Conservation (phyloP, 106 monocot genomes). For the Platanthera guangdongensis region DNA sequence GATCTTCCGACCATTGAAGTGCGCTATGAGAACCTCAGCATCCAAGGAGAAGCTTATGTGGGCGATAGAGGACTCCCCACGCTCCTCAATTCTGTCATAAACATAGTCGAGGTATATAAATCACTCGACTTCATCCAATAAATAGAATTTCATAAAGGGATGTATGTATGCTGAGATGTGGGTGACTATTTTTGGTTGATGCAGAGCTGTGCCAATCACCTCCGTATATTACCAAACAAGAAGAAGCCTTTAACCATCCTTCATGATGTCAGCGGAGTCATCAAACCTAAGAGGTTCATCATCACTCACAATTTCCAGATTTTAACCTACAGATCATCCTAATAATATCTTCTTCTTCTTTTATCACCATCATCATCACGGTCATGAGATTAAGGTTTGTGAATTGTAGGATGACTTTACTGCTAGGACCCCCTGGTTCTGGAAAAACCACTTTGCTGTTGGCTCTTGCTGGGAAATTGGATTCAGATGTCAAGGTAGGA, state of each 20-base stretch:
- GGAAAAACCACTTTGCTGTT: constrained; percentile 65
- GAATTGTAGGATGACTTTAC: constrained; percentile 51
- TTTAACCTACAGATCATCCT: not conserved
- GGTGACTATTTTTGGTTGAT: constrained; percentile 5
- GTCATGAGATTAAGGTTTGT: not conserved
- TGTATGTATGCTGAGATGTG: not conserved
- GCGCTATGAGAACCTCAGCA: constrained; percentile 30
- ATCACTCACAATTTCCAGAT: constrained; percentile 11
- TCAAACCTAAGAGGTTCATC: constrained; percentile 33
- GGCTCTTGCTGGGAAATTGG: constrained; percentile 55
- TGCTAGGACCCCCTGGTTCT: constrained; percentile 65
- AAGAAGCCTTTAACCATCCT: constrained; percentile 36
- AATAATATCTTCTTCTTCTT: not conserved
- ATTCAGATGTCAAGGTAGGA: constrained; percentile 33
- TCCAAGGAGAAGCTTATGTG: constrained; percentile 36
- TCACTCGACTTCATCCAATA: no score
- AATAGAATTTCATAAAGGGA: not conserved
- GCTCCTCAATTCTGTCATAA: constrained; percentile 21
- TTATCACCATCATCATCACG: no score
- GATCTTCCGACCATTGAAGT: constrained; percentile 42
- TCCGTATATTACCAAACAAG: constrained; percentile 31
- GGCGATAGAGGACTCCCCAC: constrained; percentile 40
- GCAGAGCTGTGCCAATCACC: constrained; percentile 13
- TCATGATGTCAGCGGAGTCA: constrained; percentile 33
- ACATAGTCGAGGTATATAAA: constrained; percentile 27